Base-by-base conservation (phyloP, 345 rosid species). In the Salix udensis region DNA sequence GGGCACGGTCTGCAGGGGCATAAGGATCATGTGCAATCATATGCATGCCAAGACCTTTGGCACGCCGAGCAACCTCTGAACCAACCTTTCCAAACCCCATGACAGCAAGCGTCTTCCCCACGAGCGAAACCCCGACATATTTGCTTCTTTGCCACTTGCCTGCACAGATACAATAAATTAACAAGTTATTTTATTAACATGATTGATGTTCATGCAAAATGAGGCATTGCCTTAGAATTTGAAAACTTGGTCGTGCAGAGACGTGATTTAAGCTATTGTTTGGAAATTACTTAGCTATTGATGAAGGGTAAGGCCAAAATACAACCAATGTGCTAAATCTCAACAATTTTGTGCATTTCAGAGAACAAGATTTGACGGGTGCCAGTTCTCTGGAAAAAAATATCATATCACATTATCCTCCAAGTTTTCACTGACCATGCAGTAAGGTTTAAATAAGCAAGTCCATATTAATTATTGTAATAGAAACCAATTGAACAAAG, bases 51-150 rank as follows among this genome's bases (percentile, higher is more conserved):
- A 80, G 82, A 55, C 79, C 76, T 65, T 75, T 80, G 26, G 82
- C 82, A 4, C 79, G 79, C 79, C 76, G 26, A 18, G 82, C 78
- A 30, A 80, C 82, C 65, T 80, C 79, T 26, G 79, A 70, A 61
- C 82, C 82, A 6, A 80, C 82, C 64, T 80, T 80, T 44, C 82
- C 82, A 40, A 80, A 80, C 30, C 82, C 79, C 70, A 75, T 80
- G 19, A 80, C 76, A 36, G 75, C 82, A 28, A 80, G 73, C n/a
- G 73, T 80, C 44, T 80, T 80, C 44, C 79, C 82, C 42, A 80
- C 70, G 19, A 75, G 76, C 4, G 82, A 80, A 58, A 80, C 82
- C 28, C 82, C 82, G 12, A 80, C 62, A 65, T 75, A 75, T 36
- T 80, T 80, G 79, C 65, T 75, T 34, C 79, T 75, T 72, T 64